Evolutionary conservation across 805 yeast species (phyloP).

Genomic region (Yarrowia bubula): DNA sequence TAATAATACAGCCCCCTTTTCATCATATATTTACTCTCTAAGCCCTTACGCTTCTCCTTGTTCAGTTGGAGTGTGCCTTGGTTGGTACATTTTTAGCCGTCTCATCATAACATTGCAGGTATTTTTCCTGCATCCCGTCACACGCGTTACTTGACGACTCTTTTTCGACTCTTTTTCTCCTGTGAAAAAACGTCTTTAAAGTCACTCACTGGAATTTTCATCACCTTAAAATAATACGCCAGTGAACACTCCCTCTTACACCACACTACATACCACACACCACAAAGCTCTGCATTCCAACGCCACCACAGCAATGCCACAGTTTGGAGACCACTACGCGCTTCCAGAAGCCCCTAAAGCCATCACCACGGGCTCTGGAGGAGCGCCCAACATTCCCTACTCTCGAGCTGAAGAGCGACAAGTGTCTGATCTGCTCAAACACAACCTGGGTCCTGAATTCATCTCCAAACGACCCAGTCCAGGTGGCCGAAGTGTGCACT

Average conservation of each 20-base stretch:
- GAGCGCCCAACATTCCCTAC: constrained; percentile 8
- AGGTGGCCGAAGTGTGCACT: constrained; percentile 52
- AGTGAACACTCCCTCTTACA: too few species aligned
- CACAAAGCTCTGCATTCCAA: not conserved
- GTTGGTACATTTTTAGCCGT: not conserved
- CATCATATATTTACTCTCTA: not conserved
- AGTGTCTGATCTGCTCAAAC: constrained; percentile 17
- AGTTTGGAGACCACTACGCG: constrained; percentile 24
- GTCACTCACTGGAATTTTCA: not conserved
- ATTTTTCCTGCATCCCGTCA: not conserved
- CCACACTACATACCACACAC: too few species aligned
- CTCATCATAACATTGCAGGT: constrained; percentile 10
- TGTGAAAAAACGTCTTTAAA: not conserved
- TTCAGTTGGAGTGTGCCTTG: too few species aligned
- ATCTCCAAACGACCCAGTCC: constrained; percentile 58
- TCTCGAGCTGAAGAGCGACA: constrained; percentile 13
- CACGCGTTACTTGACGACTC: not conserved
- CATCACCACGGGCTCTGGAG: not conserved
- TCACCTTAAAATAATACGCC: too few species aligned
- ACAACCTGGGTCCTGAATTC: constrained; percentile 41
- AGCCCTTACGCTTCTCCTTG: too few species aligned
- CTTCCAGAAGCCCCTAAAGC: constrained; percentile 9
- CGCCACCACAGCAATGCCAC: constrained; percentile 4
- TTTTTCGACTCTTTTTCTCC: not conserved
- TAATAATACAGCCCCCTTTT: not conserved